Percentiles rank a stretch among this genome's conserved stretches.
These are phyloP conservation scores for Podaxis sp. DNA, from an alignment of 768 basidiomycete species.

Conservation along the genomic window DNA sequence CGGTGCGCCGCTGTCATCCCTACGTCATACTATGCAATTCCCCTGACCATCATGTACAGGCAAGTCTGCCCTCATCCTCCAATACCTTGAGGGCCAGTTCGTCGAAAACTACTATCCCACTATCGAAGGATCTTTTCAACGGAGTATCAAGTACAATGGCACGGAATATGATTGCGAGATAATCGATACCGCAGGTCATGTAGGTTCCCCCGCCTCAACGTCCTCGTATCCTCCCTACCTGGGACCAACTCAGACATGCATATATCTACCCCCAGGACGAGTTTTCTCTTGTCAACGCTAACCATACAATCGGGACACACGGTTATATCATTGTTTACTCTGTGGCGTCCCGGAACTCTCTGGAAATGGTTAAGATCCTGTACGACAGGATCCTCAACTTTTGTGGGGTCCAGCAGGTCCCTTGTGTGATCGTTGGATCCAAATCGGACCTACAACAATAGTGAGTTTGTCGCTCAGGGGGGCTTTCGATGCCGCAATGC, in stretches of 20 bases:
- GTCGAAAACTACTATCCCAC: slow-evolving; percentile 90
- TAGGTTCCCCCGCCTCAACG: slow-evolving; percentile 32
- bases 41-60: slow-evolving; percentile 45
- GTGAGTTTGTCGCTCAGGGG: slow-evolving; percentile 42
- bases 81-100: slow-evolving; percentile 86
- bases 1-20: slow-evolving; percentile 48
- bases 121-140: slow-evolving; percentile 78
- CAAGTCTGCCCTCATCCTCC: slow-evolving; percentile 87
- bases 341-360: slow-evolving; percentile 79
- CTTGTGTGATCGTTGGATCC: slow-evolving; percentile 90
- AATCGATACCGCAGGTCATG: slow-evolving; percentile 95
- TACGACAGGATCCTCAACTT: slow-evolving; percentile 93
- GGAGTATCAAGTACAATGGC: slow-evolving; percentile 76
- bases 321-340: slow-evolving; percentile 94
- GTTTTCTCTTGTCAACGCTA: slow-evolving; percentile 83
- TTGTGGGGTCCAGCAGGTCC: slow-evolving; percentile 77
- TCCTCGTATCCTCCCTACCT: slow-evolving; percentile 5
- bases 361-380: slow-evolving; percentile 88
- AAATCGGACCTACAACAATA: slow-evolving; percentile 78
- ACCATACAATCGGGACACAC: slow-evolving; percentile 91
- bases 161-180: slow-evolving; percentile 89
- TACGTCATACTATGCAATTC: slow-evolving; percentile 21
- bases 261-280: slow-evolving; percentile 63
- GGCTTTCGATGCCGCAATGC: slow-evolving; percentile 23
- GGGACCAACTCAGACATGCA: slow-evolving; percentile 3